Conservation (phyloP, 208 protist species). For the Trypanosoma conorhini region DNA sequence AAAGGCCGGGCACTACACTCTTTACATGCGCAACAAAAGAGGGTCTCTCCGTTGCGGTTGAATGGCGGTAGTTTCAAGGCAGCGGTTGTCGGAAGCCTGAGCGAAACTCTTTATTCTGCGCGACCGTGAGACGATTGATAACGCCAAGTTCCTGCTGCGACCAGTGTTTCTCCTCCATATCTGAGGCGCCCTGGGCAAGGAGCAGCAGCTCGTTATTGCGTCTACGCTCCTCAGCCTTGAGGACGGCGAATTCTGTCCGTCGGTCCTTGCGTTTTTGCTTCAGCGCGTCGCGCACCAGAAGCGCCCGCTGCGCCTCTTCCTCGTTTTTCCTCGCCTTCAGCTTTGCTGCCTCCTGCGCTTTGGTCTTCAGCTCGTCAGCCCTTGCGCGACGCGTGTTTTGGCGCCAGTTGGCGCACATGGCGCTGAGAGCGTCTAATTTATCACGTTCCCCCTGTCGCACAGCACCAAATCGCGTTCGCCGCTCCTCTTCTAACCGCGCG, state of each 20-base stretch:
- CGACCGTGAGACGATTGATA: conserved; percentile 39
- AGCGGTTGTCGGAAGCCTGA: conserved; percentile 3
- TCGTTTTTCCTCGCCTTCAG: conserved; percentile 32
- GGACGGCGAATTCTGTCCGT: conserved; percentile 27
- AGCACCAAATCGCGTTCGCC: conserved; percentile 9
- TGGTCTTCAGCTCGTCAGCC: conserved; percentile 30
- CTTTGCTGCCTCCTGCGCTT: conserved; percentile 23
- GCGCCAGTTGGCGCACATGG: conserved; percentile 35
- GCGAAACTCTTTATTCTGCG: conserved; percentile 30
- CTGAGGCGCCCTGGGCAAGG: conserved; percentile 49
- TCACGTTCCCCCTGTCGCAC: conserved; percentile 17
- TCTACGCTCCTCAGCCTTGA: conserved; percentile 47
- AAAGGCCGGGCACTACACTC: conserved; percentile 1
- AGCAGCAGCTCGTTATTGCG: conserved; percentile 61
- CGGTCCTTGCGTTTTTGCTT: conserved; percentile 39
- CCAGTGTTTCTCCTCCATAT: conserved; percentile 75
- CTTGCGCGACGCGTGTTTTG: conserved; percentile 33
- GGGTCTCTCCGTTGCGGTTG: neutral
- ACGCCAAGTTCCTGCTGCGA: conserved; percentile 65
- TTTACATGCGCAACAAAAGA: conserved; percentile 17
- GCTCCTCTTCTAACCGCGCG: conserved; percentile 15
- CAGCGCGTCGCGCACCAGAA: conserved; percentile 53
- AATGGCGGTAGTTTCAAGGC: neutral
- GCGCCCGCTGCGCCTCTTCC: conserved; percentile 45
- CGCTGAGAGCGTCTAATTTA: conserved; percentile 21